Conservation (phyloP, 139 green algal genomes). For the Dunaliella primolecta region DNA sequence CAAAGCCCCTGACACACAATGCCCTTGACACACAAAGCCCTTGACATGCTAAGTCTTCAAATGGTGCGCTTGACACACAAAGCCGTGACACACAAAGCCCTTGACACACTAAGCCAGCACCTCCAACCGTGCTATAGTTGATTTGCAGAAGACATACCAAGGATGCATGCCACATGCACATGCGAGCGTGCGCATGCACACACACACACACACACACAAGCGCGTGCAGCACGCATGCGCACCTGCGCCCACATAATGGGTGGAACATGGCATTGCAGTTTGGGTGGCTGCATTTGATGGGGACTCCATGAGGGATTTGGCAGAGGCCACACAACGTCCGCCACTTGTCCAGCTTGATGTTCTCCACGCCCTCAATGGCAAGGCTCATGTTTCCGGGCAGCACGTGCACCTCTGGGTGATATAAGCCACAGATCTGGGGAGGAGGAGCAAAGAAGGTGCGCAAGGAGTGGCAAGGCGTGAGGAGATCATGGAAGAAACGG, state of each 20-base stretch:
- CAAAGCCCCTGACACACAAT: too few relatives aligned
- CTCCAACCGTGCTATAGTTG: too few relatives aligned
- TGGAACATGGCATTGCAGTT: constrained; percentile 64
- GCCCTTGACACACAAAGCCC: too few relatives aligned
- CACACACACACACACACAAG: background rate
- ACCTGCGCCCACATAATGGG: constrained; percentile 75
- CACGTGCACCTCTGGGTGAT: constrained; percentile 49
- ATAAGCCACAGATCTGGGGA: constrained; percentile 62
- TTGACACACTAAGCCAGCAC: too few relatives aligned
- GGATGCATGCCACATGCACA: background rate
- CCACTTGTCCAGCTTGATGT: constrained; percentile 44
- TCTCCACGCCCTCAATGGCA: constrained; percentile 32
- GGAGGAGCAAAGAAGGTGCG: too few relatives aligned
- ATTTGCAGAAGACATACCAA: too few relatives aligned
- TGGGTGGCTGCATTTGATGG: constrained; percentile 50
- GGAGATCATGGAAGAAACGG: too few relatives aligned
- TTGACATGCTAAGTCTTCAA: too few relatives aligned
- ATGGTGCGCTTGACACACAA: too few relatives aligned
- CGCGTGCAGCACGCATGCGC: constrained; percentile 5
- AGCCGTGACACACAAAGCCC: too few relatives aligned
- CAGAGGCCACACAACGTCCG: constrained; percentile 38
- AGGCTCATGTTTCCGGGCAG: constrained; percentile 26
- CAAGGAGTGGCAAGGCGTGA: too few relatives aligned
- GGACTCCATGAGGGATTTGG: constrained; percentile 35
- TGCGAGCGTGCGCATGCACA: background rate